These are phyloP conservation scores for Phytophthora pluvialis DNA, from an alignment of 352 stramenopile genomes.

Conservation along the genomic window DNA sequence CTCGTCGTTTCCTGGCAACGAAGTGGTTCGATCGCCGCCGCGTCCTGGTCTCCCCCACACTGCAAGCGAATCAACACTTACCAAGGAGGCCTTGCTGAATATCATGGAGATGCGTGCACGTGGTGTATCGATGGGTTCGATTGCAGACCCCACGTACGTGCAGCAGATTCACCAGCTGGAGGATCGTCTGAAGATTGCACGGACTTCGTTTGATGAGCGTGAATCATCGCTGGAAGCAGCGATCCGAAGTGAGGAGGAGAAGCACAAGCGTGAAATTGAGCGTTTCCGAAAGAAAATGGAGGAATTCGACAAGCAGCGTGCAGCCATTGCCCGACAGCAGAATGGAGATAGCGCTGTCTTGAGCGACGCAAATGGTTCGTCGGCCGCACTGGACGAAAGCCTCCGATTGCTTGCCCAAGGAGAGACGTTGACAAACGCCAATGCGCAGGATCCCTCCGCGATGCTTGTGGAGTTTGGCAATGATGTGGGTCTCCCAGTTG, in stretches of 20 bases:
- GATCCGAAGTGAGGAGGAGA: conserved; percentile 82
- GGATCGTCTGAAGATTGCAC: conserved; percentile 65
- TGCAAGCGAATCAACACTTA: conserved; percentile 51
- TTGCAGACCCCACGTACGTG: conserved; percentile 57
- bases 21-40: conserved; percentile 42
- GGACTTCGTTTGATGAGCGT: conserved; percentile 67
- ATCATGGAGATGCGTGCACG: conserved; percentile 56
- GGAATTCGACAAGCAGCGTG: conserved; percentile 81
- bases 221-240: conserved; percentile 74
- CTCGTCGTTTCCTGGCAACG: conserved; percentile 27
- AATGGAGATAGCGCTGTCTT: conserved; percentile 45
- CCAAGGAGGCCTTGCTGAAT: conserved; percentile 48
- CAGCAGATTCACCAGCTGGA: conserved; percentile 72
- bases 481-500: conserved; percentile 33
- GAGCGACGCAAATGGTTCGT: conserved; percentile 36
- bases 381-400: conserved; percentile 36
- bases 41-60: conserved; percentile 45
- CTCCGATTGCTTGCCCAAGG: conserved; percentile 31
- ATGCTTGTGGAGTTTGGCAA: conserved; percentile 37
- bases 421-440: conserved; percentile 23
- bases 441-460: conserved; percentile 19
- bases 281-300: conserved; percentile 86
- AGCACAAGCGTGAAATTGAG: conserved; percentile 85
- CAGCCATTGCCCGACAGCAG: conserved; percentile 65
- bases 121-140: conserved; percentile 67